Evolutionary conservation across 2,329 filamentous ascomycete species (phyloP), one percentile per base, ranked within the genome.

Genomic region (Aureobasidium vineae): DNA sequence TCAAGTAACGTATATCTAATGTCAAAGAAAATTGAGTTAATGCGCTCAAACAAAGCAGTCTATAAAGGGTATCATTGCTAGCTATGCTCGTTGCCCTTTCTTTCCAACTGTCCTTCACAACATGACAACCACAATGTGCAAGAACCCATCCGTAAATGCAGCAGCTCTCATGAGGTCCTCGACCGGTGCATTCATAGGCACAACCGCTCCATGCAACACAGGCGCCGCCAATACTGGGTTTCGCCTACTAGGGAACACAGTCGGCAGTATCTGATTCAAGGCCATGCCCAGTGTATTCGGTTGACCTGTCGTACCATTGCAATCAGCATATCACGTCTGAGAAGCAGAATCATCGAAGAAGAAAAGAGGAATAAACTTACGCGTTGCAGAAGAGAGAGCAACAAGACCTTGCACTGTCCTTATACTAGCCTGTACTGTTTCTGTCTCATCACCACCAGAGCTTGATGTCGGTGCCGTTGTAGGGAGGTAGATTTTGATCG

Each of bases 131-230:
- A 92, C 90, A 49, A 97, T 78, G 76, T 92, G 91, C 31, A 97
- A 77, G 89, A 93, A 99, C 0, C 95, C 95, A 78, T 99, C 95
- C 0, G 92, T 88, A 80, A 97, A 98, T 1, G 91, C 87, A 4
- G 90, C 90, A 73, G 90, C 89, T 66, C 88, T 85, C 79, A 95
- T 90, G 67, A 99, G 76, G 54, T 97, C 94, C 73, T 92, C 90
- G 21, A 99, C 77, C 28, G 88, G 88, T 1, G 92, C 90, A 67
- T 82, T 79, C 80, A 98, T 90, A 0, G 95, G 94, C 67, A 97
- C 85, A 0, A 87, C 84, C 1, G 88, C 91, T 0, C 95, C 95
- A 79, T 99, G 95, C 72, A 98, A 78, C 7, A 98, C 84, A 1
- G 90, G 90, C 67, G 90, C 88, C 1, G 94, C 95, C 57, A 97